phyloP scores from a whole-genome alignment of 225 moss, liverwort and hornwort genomes.

The Thuidium tamariscinum region DNA sequence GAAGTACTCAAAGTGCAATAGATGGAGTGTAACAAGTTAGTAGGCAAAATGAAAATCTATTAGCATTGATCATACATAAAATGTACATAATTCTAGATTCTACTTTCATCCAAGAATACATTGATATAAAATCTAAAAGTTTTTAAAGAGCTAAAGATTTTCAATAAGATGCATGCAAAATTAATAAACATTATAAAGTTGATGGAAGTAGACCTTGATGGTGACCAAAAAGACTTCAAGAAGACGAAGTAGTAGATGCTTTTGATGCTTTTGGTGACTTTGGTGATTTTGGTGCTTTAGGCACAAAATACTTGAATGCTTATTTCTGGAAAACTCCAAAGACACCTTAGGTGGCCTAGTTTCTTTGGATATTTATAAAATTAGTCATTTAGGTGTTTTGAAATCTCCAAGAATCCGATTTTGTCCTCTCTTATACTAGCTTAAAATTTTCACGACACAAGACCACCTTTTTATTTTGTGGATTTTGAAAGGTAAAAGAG shows the following conservation, averaged over 20 bases:
- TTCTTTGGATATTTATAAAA: constrained; percentile 12
- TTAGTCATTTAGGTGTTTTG: constrained; percentile 17
- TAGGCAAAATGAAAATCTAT: neutral
- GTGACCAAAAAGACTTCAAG: neutral
- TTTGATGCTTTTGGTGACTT: neutral
- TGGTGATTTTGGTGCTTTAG: neutral
- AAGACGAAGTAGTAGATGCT: neutral
- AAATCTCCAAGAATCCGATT: constrained; percentile 39
- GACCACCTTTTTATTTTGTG: constrained; percentile 12
- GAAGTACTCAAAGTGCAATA: neutral
- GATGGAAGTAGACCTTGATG: neutral
- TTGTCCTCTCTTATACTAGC: constrained; percentile 25
- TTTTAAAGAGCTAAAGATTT: neutral
- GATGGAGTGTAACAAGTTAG: neutral
- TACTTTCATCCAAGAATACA: neutral
- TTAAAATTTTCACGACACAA: constrained; percentile 56
- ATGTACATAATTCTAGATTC: neutral
- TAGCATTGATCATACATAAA: neutral
- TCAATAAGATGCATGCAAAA: neutral
- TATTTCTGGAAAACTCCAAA: neutral
- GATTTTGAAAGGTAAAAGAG: constrained; percentile 17
- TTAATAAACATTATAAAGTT: neutral
- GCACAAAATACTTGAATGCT: neutral
- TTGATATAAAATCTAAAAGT: neutral
- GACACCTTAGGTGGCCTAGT: neutral